Evolutionary conservation across 2,329 filamentous ascomycete genomes (phyloP).

Genomic region (Monosporascus sp.): DNA sequence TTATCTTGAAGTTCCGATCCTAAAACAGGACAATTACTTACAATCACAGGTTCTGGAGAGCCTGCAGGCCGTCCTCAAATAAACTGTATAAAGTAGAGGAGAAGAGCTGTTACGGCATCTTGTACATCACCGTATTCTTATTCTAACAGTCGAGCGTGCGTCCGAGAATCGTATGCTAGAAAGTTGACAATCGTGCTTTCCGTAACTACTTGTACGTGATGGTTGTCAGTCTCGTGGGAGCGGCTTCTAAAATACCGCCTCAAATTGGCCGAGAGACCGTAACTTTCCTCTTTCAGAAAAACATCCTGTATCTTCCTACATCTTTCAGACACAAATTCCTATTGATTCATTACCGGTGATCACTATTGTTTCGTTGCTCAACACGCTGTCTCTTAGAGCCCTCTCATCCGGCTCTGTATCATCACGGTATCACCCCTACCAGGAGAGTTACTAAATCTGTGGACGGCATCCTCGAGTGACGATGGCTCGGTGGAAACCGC

Average conservation of each 20-base stretch:
- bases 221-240: not conserved
- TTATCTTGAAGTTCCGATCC: not conserved
- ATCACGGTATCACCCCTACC: not conserved
- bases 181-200: constrained; percentile 12
- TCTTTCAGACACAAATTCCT: not conserved
- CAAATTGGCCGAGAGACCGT: constrained; percentile 7
- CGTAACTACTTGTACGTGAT: not conserved
- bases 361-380: not conserved
- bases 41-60: constrained; percentile 68
- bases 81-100: constrained; percentile 43
- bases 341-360: too few relatives aligned
- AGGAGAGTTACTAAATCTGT: not conserved
- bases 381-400: too few relatives aligned
- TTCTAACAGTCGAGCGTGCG: constrained; percentile 17
- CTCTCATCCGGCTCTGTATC: not conserved
- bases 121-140: constrained; percentile 33
- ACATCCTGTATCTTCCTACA: not conserved
- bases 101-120: constrained; percentile 26
- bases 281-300: not conserved
- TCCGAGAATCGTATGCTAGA: constrained; percentile 19
- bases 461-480: constrained; percentile 1
- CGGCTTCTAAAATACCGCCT: not conserved
- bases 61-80: constrained; percentile 76
- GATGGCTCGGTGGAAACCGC: constrained; percentile 7
- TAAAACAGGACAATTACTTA: constrained; percentile 28